Evolutionary conservation across 495 filamentous ascomycete species (phyloP).

Genomic region (Filosporella fistucella): DNA sequence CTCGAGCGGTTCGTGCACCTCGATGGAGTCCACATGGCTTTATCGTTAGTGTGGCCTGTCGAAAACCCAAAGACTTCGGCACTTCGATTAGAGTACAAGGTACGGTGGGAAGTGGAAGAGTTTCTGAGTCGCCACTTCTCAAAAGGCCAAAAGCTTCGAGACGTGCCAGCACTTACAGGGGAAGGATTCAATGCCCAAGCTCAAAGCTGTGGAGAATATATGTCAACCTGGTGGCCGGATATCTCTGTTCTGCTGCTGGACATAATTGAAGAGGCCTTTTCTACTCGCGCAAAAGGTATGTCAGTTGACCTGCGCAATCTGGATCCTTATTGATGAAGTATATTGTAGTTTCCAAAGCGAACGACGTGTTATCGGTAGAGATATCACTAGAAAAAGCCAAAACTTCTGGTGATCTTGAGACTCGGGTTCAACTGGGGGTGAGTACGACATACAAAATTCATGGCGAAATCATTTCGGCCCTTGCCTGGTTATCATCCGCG

Average conservation of each 20-base stretch:
- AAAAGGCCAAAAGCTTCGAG: no score
- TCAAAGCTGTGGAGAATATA: conserved; percentile 6
- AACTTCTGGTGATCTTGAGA: no score
- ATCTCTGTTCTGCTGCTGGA: background rate
- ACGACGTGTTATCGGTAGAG: no score
- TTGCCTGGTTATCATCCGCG: conserved; percentile 2
- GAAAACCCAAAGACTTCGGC: no score
- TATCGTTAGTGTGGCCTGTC: no score
- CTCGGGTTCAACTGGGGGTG: background rate
- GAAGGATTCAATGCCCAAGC: conserved; percentile 5
- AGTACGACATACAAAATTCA: background rate
- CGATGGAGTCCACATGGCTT: no score
- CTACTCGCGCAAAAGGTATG: background rate
- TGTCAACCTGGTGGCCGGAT: background rate
- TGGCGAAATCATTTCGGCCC: background rate
- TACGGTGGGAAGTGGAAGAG: no score
- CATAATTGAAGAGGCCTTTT: background rate
- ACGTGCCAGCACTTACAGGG: no score
- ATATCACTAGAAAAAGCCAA: background rate
- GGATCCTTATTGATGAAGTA: background rate
- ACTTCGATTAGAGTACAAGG: no score
- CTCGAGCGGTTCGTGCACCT: no score
- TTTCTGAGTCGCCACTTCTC: no score
- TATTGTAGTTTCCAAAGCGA: background rate
- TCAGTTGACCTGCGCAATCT: background rate